Evolutionary conservation across 1,284 basidiomycete species (phyloP).

Genomic region (Ganoderma boninense): DNA sequence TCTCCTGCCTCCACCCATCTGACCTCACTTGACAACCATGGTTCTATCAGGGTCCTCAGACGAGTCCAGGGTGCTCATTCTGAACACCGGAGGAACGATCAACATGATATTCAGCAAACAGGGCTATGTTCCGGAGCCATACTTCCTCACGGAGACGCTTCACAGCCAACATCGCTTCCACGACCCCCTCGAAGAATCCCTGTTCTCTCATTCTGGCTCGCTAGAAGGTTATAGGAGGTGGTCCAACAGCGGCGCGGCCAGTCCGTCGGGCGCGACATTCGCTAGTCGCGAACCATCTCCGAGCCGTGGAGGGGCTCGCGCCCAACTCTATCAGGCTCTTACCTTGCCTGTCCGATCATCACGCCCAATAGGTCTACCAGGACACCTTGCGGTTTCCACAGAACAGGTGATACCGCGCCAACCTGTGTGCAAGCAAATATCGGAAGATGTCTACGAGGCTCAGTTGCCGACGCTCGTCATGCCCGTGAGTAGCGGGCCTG

Average conservation of each 20-base stretch:
- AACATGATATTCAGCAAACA: slow-evolving; percentile 84
- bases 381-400: slow-evolving; percentile 46
- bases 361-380: slow-evolving; percentile 66
- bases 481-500: slow-evolving; percentile 69
- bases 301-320: slow-evolving; percentile 32
- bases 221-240: slow-evolving; percentile 80
- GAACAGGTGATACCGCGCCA: slow-evolving; percentile 38
- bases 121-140: slow-evolving; percentile 89
- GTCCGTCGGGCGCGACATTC: slow-evolving; percentile 37
- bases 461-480: slow-evolving; percentile 80
- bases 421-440: slow-evolving; percentile 58
- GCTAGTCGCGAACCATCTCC: slow-evolving; percentile 32
- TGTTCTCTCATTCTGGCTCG: slow-evolving; percentile 77
- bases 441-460: slow-evolving; percentile 73
- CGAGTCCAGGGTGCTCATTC: slow-evolving; percentile 83
- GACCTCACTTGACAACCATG: slow-evolving; percentile 46
- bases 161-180: slow-evolving; percentile 86
- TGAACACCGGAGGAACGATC: slow-evolving; percentile 89
- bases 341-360: slow-evolving; percentile 76
- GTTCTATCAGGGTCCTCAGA: slow-evolving; percentile 59
- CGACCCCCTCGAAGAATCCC: slow-evolving; percentile 82
- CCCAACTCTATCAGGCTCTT: slow-evolving; percentile 45
- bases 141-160: slow-evolving; percentile 85
- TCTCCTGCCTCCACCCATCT: background rate
- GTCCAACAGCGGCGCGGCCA: slow-evolving; percentile 48